Conservation (phyloP, 257 asterid species). For the Ophiorrhiza pumila region DNA sequence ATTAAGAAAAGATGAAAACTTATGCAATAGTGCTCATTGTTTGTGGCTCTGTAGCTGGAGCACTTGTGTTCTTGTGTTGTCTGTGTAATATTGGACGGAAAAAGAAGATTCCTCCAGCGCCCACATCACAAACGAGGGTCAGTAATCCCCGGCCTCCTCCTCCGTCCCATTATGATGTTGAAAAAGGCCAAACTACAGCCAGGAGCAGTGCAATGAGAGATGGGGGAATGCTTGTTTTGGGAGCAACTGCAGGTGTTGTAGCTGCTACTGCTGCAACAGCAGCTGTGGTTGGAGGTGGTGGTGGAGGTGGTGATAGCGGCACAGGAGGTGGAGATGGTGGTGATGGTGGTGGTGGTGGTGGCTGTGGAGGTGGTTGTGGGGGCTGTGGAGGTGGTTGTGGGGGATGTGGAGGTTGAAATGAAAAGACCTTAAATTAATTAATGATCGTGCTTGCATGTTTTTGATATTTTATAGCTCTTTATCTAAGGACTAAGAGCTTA, state of each 20-base stretch:
- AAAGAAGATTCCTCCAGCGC: not conserved
- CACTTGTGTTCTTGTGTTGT: not conserved
- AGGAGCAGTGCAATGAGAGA: not conserved
- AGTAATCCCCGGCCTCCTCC: not conserved
- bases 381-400: not conserved
- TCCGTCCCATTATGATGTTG: not conserved
- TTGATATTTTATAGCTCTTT: too few relatives aligned
- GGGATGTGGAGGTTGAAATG: not conserved
- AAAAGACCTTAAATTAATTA: too few relatives aligned
- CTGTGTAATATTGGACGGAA: not conserved
- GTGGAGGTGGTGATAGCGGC: not conserved
- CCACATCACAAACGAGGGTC: too few relatives aligned
- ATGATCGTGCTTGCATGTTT: too few relatives aligned
- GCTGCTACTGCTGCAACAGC: not conserved
- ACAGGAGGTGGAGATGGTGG: not conserved
- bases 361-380: not conserved
- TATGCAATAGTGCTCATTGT: too few relatives aligned
- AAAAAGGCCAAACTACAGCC: not conserved
- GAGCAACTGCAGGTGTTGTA: not conserved
- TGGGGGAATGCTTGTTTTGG: conserved; percentile 1
- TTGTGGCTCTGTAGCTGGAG: too few relatives aligned
- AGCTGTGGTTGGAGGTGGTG: not conserved
- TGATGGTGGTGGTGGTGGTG: not conserved
- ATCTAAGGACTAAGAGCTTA: too few relatives aligned
- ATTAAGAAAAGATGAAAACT: too few relatives aligned